Evolutionary conservation across 2,329 filamentous ascomycete species (phyloP).

Genomic region (Pleomassaria siparia): DNA sequence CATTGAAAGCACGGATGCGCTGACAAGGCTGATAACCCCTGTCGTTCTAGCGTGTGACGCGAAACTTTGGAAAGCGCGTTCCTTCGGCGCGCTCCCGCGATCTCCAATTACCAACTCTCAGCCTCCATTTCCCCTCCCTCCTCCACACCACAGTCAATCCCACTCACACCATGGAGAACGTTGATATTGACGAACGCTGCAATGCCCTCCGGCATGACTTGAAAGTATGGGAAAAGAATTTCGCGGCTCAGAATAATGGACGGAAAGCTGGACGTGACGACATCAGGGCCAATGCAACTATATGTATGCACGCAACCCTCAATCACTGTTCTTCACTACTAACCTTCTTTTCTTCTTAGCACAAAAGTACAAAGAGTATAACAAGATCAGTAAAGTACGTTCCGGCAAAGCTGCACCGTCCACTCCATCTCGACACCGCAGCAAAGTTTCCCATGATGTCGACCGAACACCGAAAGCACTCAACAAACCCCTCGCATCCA

Average conservation of each 20-base stretch:
- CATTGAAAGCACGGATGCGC: neutral
- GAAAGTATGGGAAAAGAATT: conserved; percentile 73
- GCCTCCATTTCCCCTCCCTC: conserved; percentile 17
- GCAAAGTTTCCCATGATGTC: conserved; percentile 18
- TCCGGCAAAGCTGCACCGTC: conserved; percentile 28
- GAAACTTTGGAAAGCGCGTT: conserved; percentile 4
- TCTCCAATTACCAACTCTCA: conserved; percentile 20
- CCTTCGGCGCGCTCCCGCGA: conserved; percentile 31
- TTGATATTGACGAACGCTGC: conserved; percentile 63
- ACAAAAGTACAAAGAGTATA: conserved; percentile 76
- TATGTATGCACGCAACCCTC: conserved; percentile 56
- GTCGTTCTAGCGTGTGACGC: conserved; percentile 8
- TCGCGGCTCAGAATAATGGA: conserved; percentile 63
- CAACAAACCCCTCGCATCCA: conserved; percentile 19
- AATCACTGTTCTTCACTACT: conserved; percentile 6
- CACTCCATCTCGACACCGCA: conserved; percentile 37
- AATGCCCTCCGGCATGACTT: conserved; percentile 79
- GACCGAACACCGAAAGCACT: conserved; percentile 30
- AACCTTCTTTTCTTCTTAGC: conserved; percentile 51
- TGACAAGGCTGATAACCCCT: neutral
- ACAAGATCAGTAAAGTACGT: conserved; percentile 55
- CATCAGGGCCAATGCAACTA: conserved; percentile 71
- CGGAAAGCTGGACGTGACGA: conserved; percentile 72
- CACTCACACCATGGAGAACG: conserved; percentile 26
- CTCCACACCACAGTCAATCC: conserved; percentile 8